Evolutionary conservation across 1,284 basidiomycete species (phyloP), one percentile per base, ranked within the genome.

Genomic region (Sporisorium exsertum): DNA sequence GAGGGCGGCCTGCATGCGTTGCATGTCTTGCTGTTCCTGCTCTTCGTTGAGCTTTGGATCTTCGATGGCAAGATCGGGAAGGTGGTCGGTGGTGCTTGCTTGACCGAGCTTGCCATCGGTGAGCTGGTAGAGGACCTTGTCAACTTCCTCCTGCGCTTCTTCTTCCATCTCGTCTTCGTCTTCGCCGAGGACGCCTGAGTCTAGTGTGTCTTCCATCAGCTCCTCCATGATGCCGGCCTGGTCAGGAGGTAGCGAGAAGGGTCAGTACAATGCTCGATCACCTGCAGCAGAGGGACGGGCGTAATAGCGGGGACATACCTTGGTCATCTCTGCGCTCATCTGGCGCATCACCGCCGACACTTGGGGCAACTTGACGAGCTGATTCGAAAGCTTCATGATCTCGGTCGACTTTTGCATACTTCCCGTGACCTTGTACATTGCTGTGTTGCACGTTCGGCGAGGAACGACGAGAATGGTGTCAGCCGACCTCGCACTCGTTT

Each of bases 241-340:
- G 6, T 8, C 35, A 3, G 20, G 24, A 13, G 13, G 33, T 16
- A 16, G 18, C 18, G 18, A 37, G 12, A 27, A 9, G 18, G 29
- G 18, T 20, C 13, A 33, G 49, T 33, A 27, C 13, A 12, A 2
- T 3, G 8, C 0, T 2, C 18, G 27, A 20, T 13, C 1, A 9
- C 18, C 16, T 40, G 29, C 16, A 7, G 7, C n/a, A 13, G 15
- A 29, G 8, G 47, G 3, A 18, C 13, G 32, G 37, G 15, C 10
- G n/a, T 50, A 54, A 4, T 3, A 9, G 49, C 2, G 26, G 1
- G 26, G 0, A n/a, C 67, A 32, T 56, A 73, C 77, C 90, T 98
- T 98, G 77, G 94, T 97, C 95, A 99, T 97, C 87, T 99, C 96
- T 91, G 95, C 93, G 81, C 92, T 94, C 94, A 99, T 96, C 83